A percentile compares a stretch with the other conserved stretches of the same genome.
Conservation (phyloP, 768 basidiomycete species). For the Trametes meyenii region DNA sequence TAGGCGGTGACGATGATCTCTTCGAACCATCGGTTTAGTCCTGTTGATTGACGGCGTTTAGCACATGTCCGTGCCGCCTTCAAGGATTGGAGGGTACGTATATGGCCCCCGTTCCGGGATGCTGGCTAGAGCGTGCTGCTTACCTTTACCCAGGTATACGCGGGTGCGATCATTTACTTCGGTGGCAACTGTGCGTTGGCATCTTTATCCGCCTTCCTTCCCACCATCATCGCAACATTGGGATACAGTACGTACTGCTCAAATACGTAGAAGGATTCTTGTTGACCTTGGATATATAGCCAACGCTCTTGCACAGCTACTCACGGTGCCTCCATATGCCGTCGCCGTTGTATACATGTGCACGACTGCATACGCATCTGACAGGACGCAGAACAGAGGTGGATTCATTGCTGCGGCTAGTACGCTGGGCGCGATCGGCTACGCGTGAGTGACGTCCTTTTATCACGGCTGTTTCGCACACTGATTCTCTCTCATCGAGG, state of each 20-base stretch:
- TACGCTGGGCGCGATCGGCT: constrained; percentile 56
- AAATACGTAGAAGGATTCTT: constrained; percentile 51
- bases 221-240: constrained; percentile 77
- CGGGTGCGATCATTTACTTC: constrained; percentile 75
- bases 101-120: background rate
- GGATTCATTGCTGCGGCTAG: constrained; percentile 48
- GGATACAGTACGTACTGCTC: constrained; percentile 65
- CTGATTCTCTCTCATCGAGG: background rate
- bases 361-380: constrained; percentile 58
- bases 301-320: constrained; percentile 63
- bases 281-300: constrained; percentile 39
- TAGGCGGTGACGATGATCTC: constrained; percentile 26
- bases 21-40: background rate
- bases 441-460: constrained; percentile 47
- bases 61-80: constrained; percentile 67
- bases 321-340: constrained; percentile 81
- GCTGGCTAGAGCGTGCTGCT: background rate
- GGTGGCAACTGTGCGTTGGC: constrained; percentile 75
- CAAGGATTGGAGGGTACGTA: constrained; percentile 59
- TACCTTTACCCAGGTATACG: constrained; percentile 49
- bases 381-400: constrained; percentile 63
- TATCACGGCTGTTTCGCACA: too few relatives aligned
- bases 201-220: constrained; percentile 80
- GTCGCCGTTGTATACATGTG: constrained; percentile 63
- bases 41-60: constrained; percentile 47